Conservation (phyloP, 495 filamentous ascomycete genomes). For the Neurospora terricola region DNA sequence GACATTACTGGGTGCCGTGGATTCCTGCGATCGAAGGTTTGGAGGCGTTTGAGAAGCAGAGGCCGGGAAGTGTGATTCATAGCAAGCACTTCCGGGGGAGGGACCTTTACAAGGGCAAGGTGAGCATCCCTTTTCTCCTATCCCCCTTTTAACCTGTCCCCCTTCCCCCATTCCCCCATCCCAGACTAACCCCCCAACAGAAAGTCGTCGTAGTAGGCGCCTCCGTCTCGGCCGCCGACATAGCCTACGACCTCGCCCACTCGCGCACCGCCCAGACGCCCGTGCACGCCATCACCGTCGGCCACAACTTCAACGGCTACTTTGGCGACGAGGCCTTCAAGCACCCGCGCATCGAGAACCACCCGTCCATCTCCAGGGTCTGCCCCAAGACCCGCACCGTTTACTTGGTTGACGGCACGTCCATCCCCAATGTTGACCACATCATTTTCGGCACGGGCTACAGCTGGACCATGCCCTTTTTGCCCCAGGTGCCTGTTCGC, state of each 20-base stretch:
- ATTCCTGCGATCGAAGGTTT: conserved; percentile 51
- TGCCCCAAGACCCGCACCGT: conserved; percentile 23
- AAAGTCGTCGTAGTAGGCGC: conserved; percentile 59
- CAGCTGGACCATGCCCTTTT: conserved; percentile 45
- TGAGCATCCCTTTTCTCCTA: neutral
- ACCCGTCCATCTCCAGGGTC: conserved; percentile 35
- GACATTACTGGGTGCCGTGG: conserved; percentile 61
- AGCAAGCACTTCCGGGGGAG: conserved; percentile 57
- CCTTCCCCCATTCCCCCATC: too few species aligned
- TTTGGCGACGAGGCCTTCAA: conserved; percentile 43
- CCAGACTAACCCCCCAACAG: conserved; percentile 5
- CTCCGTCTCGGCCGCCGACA: conserved; percentile 63
- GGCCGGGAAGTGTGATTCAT: conserved; percentile 49
- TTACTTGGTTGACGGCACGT: conserved; percentile 40
- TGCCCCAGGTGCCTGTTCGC: conserved; percentile 36
- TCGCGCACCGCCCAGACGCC: conserved; percentile 18
- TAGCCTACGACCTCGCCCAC: conserved; percentile 54
- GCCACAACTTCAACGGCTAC: conserved; percentile 36
- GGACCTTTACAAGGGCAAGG: conserved; percentile 43
- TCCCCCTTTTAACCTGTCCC: too few species aligned
- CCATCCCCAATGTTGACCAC: conserved; percentile 39
- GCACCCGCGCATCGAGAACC: conserved; percentile 35
- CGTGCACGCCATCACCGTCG: conserved; percentile 22
- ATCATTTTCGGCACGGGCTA: conserved; percentile 52
- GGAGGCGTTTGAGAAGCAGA: conserved; percentile 26